These are phyloP conservation scores for Ophiobolus disseminans DNA, from an alignment of 2,329 filamentous ascomycete species.

Conservation along the genomic window DNA sequence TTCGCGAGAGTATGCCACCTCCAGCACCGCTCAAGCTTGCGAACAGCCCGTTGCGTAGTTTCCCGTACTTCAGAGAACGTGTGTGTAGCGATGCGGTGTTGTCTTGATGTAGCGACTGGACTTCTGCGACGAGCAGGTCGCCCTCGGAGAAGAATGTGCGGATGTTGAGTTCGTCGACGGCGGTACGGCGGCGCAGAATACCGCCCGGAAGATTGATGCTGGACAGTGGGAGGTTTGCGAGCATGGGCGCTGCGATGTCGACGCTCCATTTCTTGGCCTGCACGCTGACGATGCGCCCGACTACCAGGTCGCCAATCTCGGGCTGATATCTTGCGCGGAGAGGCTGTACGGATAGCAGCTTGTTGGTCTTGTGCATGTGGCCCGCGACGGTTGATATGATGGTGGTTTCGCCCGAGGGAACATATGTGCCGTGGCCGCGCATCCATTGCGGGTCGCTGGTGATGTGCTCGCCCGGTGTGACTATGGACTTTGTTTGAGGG, in stretches of 20 bases:
- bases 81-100: constrained; percentile 89
- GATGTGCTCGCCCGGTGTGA: constrained; percentile 88
- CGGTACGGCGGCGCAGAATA: constrained; percentile 87
- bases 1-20: constrained; percentile 58
- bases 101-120: constrained; percentile 86
- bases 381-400: constrained; percentile 93
- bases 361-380: constrained; percentile 92
- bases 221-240: constrained; percentile 83
- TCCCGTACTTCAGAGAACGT: constrained; percentile 89
- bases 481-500: constrained; percentile 60
- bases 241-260: constrained; percentile 85
- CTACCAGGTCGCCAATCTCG: constrained; percentile 93
- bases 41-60: constrained; percentile 92
- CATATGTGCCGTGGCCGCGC: constrained; percentile 93
- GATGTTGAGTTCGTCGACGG: constrained; percentile 96
- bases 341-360: constrained; percentile 88
- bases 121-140: constrained; percentile 91
- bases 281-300: constrained; percentile 94
- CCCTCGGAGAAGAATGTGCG: constrained; percentile 96
- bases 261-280: constrained; percentile 93
- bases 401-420: constrained; percentile 65
- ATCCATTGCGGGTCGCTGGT: constrained; percentile 97
- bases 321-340: constrained; percentile 92
- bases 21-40: constrained; percentile 81
- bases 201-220: constrained; percentile 95